Evolutionary conservation across 495 filamentous ascomycete genomes (phyloP), one percentile per base, ranked within the genome.

Genomic region (Delitschia confertaspora): DNA sequence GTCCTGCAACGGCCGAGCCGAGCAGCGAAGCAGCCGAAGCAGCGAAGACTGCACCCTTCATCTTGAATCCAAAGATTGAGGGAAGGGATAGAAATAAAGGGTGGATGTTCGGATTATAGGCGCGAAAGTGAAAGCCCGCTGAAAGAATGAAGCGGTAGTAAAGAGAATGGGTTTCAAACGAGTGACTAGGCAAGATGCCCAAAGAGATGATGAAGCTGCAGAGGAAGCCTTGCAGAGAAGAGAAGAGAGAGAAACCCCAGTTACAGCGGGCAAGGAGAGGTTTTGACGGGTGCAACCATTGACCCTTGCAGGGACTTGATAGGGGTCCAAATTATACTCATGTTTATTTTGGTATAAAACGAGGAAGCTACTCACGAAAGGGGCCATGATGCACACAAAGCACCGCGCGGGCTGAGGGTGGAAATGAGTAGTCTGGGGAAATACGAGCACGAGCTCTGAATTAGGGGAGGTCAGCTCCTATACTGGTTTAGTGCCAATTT

Each of bases 61-160:
- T 86, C 49, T 55, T 60, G 54, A 49, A 48, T 61, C 56, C 58
- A 48, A 55, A 53, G 37, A 40, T 45, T 41, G 48, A 38, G 33
- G 49, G 42, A 55, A 54, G 53, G 14, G 16, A 20, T 34, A 37
- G 20, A 11, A 27, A 42, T 24, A 13, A n/a, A 29, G 36, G 37
- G 23, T 42, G 23, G 38, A 24, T 38, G 3, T 4, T 38, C 17
- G 22, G 26, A 53, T n/a, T 51, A 17, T 37, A 18, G 23, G 33
- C 34, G 55, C 13, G 21, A 37, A 18, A 56, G 35, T 88, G 84
- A 89, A 70, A 81, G 83, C 82, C 85, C 84, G 85, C 85, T 89
- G 71, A 93, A 93, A 59, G 85, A 93, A 82, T 89, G 85, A 88
- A 89, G 85, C 85, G 83, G 85, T 88, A 62, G 73, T 79, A 67